These are phyloP conservation scores for Musa beccarii DNA, from an alignment of 176 grass and related monocot genomes.

Conservation along the genomic window DNA sequence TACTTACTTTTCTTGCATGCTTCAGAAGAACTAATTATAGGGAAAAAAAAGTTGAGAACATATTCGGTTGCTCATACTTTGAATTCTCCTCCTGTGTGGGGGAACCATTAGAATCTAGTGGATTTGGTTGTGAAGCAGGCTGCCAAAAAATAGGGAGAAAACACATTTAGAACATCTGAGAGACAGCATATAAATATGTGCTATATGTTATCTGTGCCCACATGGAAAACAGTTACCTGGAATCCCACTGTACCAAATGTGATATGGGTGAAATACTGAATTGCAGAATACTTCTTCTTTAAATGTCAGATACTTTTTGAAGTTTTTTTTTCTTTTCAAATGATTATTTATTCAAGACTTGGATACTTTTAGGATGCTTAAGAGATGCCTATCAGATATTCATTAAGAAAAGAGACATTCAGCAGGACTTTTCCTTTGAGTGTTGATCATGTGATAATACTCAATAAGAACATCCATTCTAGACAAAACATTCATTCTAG, in stretches of 20 bases:
- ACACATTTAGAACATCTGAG: conserved; percentile 20
- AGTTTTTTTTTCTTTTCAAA: neutral
- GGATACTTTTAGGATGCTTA: neutral
- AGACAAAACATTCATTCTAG: neutral
- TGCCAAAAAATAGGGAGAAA: conserved; percentile 39
- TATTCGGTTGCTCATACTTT: conserved; percentile 41
- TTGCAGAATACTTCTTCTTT: neutral
- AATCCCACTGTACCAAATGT: too few relatives aligned
- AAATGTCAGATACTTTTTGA: neutral
- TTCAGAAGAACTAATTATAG: conserved; percentile 6
- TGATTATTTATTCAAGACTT: neutral
- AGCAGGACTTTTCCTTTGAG: neutral
- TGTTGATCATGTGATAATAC: neutral
- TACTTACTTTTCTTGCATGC: neutral
- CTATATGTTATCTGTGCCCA: neutral
- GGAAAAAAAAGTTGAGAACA: neutral
- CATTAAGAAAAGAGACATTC: neutral
- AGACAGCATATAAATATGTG: neutral
- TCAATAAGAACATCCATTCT: neutral
- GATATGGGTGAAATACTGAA: too few relatives aligned
- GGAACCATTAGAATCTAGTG: conserved; percentile 43
- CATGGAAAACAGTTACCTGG: too few relatives aligned
- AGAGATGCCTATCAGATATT: neutral
- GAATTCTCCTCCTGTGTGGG: conserved; percentile 70
- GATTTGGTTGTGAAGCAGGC: conserved; percentile 47